These are phyloP conservation scores for Malassezia cuniculi DNA, from an alignment of 1,284 basidiomycete species.

Conservation along the genomic window DNA sequence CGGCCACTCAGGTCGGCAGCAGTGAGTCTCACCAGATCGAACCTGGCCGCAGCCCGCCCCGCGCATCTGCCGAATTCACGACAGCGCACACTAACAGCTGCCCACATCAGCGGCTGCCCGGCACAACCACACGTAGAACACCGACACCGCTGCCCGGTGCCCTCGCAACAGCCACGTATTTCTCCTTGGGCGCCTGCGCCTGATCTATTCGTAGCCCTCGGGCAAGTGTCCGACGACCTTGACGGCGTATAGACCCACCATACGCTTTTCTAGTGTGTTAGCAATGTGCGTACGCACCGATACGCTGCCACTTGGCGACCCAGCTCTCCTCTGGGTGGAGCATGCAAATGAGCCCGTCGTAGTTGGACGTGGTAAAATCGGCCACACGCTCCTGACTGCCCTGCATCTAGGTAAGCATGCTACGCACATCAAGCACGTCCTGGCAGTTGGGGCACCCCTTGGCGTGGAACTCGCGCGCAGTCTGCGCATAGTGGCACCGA, in stretches of 20 bases:
- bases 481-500: constrained; percentile 77
- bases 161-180: no score
- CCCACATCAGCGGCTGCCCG: no score
- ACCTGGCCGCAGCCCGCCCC: no score
- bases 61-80: no score
- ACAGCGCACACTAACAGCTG: no score
- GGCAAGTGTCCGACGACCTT: constrained; percentile 38
- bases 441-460: constrained; percentile 94
- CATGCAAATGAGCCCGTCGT: constrained; percentile 81
- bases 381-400: constrained; percentile 68
- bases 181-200: no score
- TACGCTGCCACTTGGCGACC: constrained; percentile 55
- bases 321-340: constrained; percentile 80
- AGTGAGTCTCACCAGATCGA: no score
- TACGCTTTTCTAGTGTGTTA: constrained; percentile 38
- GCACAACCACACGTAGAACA: no score
- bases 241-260: constrained; percentile 41
- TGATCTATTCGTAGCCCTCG: constrained; percentile 18
- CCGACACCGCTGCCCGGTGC: no score
- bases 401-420: constrained; percentile 58
- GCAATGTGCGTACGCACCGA: constrained; percentile 18
- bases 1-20: no score
- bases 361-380: constrained; percentile 82
- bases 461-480: constrained; percentile 68
- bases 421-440: constrained; percentile 70